Percentiles rank a stretch among this genome's conserved stretches.
Conservation (phyloP, 768 basidiomycete species). For the Psilocybe tampanensis region DNA sequence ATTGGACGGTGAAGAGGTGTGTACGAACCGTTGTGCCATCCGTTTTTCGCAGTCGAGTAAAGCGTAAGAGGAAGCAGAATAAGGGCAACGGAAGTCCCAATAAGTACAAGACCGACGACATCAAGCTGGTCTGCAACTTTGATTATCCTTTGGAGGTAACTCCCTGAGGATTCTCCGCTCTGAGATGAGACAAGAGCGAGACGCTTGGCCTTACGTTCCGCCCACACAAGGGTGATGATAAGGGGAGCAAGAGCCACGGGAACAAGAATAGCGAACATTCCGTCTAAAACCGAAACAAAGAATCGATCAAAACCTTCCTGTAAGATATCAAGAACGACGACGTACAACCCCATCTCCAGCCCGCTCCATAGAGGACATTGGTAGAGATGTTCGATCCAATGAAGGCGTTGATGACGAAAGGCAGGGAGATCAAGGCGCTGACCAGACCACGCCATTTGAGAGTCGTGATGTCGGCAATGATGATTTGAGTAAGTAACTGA, state of each 20-base stretch:
- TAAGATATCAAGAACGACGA: slow-evolving; percentile 9
- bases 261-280: slow-evolving; percentile 60
- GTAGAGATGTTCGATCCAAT: slow-evolving; percentile 66
- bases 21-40: slow-evolving; percentile 46
- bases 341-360: slow-evolving; percentile 76
- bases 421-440: slow-evolving; percentile 33
- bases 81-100: slow-evolving; percentile 50
- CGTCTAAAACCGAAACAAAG: slow-evolving; percentile 34
- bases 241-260: slow-evolving; percentile 53
- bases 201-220: slow-evolving; percentile 48
- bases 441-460: slow-evolving; percentile 59
- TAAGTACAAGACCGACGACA: slow-evolving; percentile 49
- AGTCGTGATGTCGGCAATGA: slow-evolving; percentile 64
- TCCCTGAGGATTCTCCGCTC: not conserved
- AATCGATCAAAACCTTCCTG: not conserved
- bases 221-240: slow-evolving; percentile 57
- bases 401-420: slow-evolving; percentile 60
- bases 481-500: slow-evolving; percentile 64
- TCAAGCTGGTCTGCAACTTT: slow-evolving; percentile 42
- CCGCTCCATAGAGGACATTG: slow-evolving; percentile 38
- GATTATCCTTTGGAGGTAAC: slow-evolving; percentile 22
- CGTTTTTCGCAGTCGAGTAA: slow-evolving; percentile 35
- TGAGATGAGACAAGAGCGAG: slow-evolving; percentile 28
- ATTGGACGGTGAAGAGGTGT: slow-evolving; percentile 17
- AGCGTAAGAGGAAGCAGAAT: slow-evolving; percentile 61